Percentiles rank a stretch among this genome's conserved stretches.
phyloP scores from a whole-genome alignment of 176 grass and related monocot genomes.

The Avena eriantha region DNA sequence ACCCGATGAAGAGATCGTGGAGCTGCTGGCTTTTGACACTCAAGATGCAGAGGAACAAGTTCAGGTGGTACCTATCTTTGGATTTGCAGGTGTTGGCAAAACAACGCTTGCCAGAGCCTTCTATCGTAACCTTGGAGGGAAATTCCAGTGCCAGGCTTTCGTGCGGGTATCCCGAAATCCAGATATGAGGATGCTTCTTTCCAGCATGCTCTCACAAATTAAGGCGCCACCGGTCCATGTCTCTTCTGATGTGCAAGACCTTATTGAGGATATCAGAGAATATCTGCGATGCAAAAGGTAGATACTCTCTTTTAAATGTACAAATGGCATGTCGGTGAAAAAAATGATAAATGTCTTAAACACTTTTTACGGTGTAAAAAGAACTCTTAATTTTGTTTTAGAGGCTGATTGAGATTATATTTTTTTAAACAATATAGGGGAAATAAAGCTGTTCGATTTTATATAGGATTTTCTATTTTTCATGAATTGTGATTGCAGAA shows the following conservation, averaged over 20 bases:
- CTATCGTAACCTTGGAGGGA: not conserved
- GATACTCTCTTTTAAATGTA: not conserved
- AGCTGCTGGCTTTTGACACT: not conserved
- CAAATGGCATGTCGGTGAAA: no score
- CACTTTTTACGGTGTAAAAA: not conserved
- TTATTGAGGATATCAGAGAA: not conserved
- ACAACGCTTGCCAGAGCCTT: not conserved
- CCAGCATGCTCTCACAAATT: not conserved
- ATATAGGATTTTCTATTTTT: not conserved
- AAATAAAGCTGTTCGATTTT: not conserved
- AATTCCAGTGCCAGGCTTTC: not conserved
- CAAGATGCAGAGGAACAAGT: not conserved
- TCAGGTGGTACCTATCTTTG: not conserved
- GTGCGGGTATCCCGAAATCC: not conserved
- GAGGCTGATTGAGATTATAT: not conserved
- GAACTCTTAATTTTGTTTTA: no score
- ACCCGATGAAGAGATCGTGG: not conserved
- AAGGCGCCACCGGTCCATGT: not conserved
- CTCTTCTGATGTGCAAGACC: not conserved
- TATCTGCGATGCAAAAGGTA: not conserved
- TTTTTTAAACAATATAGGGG: not conserved
- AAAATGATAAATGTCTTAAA: no score
- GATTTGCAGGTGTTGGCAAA: slow-evolving; percentile 4
- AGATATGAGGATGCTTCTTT: not conserved
- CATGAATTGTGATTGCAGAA: not conserved